Conservation (phyloP, 805 yeast genomes). For the Wickerhamiella spandovensis region DNA sequence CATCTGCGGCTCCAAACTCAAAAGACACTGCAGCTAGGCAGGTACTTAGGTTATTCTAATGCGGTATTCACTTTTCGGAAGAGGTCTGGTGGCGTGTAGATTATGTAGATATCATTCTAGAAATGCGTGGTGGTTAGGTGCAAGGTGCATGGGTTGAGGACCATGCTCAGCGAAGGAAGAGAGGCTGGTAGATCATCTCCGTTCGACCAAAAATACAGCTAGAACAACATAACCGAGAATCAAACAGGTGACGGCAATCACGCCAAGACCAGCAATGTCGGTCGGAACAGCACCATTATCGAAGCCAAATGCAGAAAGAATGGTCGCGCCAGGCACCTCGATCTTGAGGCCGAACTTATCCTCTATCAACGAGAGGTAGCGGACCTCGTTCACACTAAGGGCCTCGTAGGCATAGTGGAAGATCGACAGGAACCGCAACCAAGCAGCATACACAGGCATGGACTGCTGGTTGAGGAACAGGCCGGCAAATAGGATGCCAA, state of each 20-base stretch:
- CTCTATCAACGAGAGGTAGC: slow-evolving; percentile 69
- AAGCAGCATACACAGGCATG: slow-evolving; percentile 38
- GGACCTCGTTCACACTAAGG: slow-evolving; percentile 81
- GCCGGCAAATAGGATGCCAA: slow-evolving; percentile 86
- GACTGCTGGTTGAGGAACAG: slow-evolving; percentile 76
- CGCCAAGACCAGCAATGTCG: slow-evolving; percentile 49
- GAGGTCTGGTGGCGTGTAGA: too few species aligned
- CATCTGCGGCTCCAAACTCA: too few species aligned
- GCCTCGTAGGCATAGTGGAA: slow-evolving; percentile 97
- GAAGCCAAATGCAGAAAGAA: slow-evolving; percentile 89
- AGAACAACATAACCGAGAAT: slow-evolving; percentile 62
- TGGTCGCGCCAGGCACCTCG: slow-evolving; percentile 96
- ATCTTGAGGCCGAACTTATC: slow-evolving; percentile 85
- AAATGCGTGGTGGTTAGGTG: too few species aligned
- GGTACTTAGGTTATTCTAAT: too few species aligned
- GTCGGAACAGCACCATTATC: slow-evolving; percentile 59
- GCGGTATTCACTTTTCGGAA: too few species aligned
- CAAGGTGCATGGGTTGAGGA: too few species aligned
- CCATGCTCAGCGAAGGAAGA: too few species aligned
- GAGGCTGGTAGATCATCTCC: slow-evolving; percentile 17
- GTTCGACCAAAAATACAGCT: slow-evolving; percentile 62
- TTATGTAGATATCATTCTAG: too few species aligned
- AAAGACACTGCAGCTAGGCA: too few species aligned
- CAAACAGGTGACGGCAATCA: slow-evolving; percentile 46
- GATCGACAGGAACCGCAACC: slow-evolving; percentile 67